Percentiles rank a stretch among this genome's conserved stretches.
Conservation (phyloP, 2,329 filamentous ascomycete genomes). For the Colletotrichum lupini region DNA sequence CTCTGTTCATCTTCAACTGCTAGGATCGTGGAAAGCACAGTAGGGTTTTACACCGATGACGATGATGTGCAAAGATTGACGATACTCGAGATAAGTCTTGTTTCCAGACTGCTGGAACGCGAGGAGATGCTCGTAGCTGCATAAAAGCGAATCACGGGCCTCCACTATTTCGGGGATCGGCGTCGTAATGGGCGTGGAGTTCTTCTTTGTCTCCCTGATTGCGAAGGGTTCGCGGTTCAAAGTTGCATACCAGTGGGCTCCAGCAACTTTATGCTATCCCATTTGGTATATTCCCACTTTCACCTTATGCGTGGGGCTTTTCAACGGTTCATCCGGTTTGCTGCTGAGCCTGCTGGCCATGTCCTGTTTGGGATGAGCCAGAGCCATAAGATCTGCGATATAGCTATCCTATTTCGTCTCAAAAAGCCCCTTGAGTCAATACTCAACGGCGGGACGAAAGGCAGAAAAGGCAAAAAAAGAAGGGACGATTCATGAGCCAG, state of each 20-base stretch:
- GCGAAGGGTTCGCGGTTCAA: neutral
- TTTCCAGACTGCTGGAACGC: neutral
- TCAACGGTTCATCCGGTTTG: neutral
- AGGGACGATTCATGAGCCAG: neutral
- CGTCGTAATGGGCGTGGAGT: slow-evolving; percentile 14
- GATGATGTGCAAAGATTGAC: neutral
- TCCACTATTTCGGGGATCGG: slow-evolving; percentile 16
- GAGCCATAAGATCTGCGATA: neutral
- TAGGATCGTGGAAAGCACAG: neutral
- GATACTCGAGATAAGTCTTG: neutral
- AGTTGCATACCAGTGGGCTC: neutral
- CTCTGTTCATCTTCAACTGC: neutral
- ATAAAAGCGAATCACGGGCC: slow-evolving; percentile 6
- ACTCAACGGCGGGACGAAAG: neutral
- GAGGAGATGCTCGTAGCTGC: neutral
- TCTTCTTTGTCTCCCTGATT: neutral
- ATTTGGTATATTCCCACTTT: neutral
- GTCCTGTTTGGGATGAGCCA: neutral
- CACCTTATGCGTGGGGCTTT: neutral
- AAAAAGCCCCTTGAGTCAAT: neutral
- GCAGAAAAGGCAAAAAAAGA: neutral
- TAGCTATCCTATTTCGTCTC: neutral
- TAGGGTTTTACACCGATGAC: neutral
- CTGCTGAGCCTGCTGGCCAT: neutral
- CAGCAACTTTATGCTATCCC: neutral